These are phyloP conservation scores for Lindgomyces ingoldianus DNA, from an alignment of 495 filamentous ascomycete species.

Conservation along the genomic window DNA sequence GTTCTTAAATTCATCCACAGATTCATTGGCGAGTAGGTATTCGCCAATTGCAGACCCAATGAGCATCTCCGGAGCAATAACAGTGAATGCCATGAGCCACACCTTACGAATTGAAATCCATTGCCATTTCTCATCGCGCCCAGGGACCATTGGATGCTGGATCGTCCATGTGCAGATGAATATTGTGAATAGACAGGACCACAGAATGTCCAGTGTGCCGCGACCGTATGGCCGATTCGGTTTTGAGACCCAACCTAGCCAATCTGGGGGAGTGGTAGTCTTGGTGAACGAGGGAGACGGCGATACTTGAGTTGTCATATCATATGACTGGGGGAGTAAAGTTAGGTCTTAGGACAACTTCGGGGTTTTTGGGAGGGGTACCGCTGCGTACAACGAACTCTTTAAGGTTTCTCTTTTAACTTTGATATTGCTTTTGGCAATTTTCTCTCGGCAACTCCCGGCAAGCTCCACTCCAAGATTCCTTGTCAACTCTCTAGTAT, in stretches of 20 bases:
- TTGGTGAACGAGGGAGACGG: too few relatives aligned
- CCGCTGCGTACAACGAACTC: too few relatives aligned
- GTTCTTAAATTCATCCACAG: neutral
- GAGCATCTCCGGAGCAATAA: neutral
- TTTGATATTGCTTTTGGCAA: too few relatives aligned
- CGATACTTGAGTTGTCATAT: too few relatives aligned
- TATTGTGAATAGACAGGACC: neutral
- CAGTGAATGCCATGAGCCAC: neutral
- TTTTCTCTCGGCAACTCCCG: too few relatives aligned
- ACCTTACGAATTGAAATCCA: neutral
- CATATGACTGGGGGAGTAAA: too few relatives aligned
- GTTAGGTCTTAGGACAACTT: too few relatives aligned
- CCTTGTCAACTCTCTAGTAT: too few relatives aligned
- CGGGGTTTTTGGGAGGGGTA: too few relatives aligned
- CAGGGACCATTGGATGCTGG: neutral
- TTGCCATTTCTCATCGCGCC: neutral
- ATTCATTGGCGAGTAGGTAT: neutral
- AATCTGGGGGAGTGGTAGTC: neutral
- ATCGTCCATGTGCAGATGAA: conserved; percentile 6
- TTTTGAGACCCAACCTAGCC: neutral
- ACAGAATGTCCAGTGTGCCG: neutral
- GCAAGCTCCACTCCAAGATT: too few relatives aligned
- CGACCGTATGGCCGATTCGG: neutral
- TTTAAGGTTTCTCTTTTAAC: too few relatives aligned
- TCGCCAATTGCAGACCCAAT: neutral